These are phyloP conservation scores for Kokia cookei DNA, from an alignment of 441 rosid genomes.

Conservation along the genomic window DNA sequence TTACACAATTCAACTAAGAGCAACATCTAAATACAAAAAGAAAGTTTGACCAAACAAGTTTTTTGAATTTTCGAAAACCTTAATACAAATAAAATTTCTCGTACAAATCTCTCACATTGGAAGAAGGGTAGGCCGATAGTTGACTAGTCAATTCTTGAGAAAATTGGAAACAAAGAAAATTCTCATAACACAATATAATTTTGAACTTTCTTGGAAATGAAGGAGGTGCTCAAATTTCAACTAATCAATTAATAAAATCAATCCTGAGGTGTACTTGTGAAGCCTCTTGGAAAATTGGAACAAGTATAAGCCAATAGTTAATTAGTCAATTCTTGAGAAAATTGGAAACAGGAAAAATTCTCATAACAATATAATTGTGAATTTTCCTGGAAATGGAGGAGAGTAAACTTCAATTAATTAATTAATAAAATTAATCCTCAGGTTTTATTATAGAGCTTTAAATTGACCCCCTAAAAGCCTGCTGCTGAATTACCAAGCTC, in stretches of 20 bases:
- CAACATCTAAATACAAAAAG: too few relatives aligned
- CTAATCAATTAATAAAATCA: background rate
- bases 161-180: background rate
- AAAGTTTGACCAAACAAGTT: too few relatives aligned
- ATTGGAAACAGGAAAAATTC: background rate
- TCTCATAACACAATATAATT: background rate
- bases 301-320: too few relatives aligned
- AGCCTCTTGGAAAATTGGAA: background rate
- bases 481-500: background rate
- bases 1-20: too few relatives aligned
- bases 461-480: background rate
- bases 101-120: too few relatives aligned
- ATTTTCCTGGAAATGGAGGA: background rate
- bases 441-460: background rate
- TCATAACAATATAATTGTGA: background rate
- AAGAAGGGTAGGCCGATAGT: too few relatives aligned
- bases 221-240: background rate
- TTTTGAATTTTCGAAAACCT: too few relatives aligned
- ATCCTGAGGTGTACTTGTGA: background rate
- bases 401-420: background rate
- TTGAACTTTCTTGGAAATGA: background rate
- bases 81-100: too few relatives aligned
- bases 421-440: background rate
- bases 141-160: too few relatives aligned
- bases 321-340: too few relatives aligned